Base-by-base conservation (phyloP, 2,329 filamentous ascomycete species). In the Aspergillus alliaceus region DNA sequence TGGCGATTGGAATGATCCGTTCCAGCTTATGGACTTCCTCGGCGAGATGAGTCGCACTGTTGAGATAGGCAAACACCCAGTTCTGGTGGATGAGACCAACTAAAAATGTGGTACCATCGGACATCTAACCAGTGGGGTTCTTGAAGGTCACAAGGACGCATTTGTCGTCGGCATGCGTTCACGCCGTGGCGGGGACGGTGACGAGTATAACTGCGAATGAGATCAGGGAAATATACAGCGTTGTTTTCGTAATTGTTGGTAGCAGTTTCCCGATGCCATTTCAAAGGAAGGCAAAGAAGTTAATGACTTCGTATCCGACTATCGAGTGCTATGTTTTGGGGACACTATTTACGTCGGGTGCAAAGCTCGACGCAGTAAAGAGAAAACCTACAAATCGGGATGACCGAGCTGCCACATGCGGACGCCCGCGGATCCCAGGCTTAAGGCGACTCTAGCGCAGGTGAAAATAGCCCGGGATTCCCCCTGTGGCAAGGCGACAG, bases 381-480 rank as follows among this genome's bases (percentile, higher is more conserved):
- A n/a, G 4, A 1, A 18, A 25, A 22, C 44, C 78, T 71, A 84
- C 81, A 83, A 78, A 44, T 79, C 76, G 4, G 82, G 80, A 71
- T 84, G 79, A 6, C 72, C 69, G 47, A 84, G 65, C 61, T 82
- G 78, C 68, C 77, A 83, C 64, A 81, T 82, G 9, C 82, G 82
- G 27, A 83, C 77, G 27, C 77, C 61, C 0, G 78, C 81, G 61
- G 75, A 75, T 3, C 75, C 80, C 52, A 82, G 67, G 31, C 77
- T 77, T 39, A 83, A 63, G 2, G 80, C 79, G 9, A 83, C 79
- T 66, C 79, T 81, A 22, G 82, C 81, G 60, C 74, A 79, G 7
- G 81, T 82, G 60, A 84, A 84, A 54, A 84, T 78, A 12, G 76
- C 75, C 2, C 81, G 81, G 12, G 80, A n/a, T n/a, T n/a, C n/a